Evolutionary conservation across 176 grass and related monocot species (phyloP).

Genomic region (Avena sativa): DNA sequence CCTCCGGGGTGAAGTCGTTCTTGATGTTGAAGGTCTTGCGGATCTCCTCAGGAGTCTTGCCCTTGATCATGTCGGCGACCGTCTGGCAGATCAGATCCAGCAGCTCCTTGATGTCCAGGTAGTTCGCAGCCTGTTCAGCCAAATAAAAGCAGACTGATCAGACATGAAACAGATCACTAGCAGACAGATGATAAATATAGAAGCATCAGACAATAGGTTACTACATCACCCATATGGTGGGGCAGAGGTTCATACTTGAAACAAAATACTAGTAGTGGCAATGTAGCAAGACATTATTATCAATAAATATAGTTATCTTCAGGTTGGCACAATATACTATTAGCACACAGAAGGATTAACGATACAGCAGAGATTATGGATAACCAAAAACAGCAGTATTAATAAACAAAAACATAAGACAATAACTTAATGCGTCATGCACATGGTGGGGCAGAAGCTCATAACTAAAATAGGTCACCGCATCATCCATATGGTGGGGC

Average conservation of each 20-base stretch:
- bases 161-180: neutral
- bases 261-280: neutral
- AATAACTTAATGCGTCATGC: too few species aligned
- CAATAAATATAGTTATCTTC: neutral
- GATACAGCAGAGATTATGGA: too few species aligned
- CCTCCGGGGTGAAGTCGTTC: slow-evolving; percentile 54
- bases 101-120: slow-evolving; percentile 15
- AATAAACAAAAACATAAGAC: too few species aligned
- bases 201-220: too few species aligned
- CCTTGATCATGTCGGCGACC: too few species aligned
- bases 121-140: slow-evolving; percentile 53
- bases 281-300: neutral
- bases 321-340: neutral
- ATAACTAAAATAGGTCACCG: too few species aligned
- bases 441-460: too few species aligned
- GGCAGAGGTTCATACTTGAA: neutral
- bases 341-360: neutral
- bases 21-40: slow-evolving; percentile 63
- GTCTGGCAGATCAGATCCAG: too few species aligned
- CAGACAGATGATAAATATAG: too few species aligned
- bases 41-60: slow-evolving; percentile 42
- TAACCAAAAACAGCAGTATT: too few species aligned
- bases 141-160: neutral
- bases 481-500: neutral
- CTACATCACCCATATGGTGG: neutral